phyloP scores from a whole-genome alignment of 768 basidiomycete species.

The Termitomyces sp. region DNA sequence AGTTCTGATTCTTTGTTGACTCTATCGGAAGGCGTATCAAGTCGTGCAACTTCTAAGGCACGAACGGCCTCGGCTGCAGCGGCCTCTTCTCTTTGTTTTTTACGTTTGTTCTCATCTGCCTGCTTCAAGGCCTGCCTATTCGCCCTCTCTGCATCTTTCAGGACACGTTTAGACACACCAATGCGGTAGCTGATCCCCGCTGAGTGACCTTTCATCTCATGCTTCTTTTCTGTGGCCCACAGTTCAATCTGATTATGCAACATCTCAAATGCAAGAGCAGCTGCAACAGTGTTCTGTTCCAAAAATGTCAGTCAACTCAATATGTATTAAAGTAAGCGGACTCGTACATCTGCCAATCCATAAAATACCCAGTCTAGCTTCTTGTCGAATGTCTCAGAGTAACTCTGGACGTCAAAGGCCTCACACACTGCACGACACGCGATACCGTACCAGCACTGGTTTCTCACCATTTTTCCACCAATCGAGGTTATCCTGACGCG shows the following conservation, averaged over 20 bases:
- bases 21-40: not conserved
- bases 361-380: constrained; percentile 7
- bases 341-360: constrained; percentile 4
- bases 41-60: constrained; percentile 4
- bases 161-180: not conserved
- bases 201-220: constrained; percentile 2
- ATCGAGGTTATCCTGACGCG: constrained; percentile 1
- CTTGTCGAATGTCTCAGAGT: too few relatives aligned
- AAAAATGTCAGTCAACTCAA: not conserved
- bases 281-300: constrained; percentile 6
- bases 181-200: constrained; percentile 1
- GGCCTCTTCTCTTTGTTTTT: not conserved
- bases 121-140: not conserved
- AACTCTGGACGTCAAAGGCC: constrained; percentile 4
- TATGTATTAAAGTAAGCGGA: not conserved
- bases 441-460: not conserved
- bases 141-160: not conserved
- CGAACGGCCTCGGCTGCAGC: constrained; percentile 1
- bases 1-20: not conserved
- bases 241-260: constrained; percentile 7
- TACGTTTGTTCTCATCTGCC: constrained; percentile 1
- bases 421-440: not conserved
- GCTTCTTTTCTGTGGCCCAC: constrained; percentile 1
- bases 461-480: not conserved
- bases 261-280: constrained; percentile 7